Base-by-base conservation (phyloP, 2,329 filamentous ascomycete species). In the Celoporthe dispersa region DNA sequence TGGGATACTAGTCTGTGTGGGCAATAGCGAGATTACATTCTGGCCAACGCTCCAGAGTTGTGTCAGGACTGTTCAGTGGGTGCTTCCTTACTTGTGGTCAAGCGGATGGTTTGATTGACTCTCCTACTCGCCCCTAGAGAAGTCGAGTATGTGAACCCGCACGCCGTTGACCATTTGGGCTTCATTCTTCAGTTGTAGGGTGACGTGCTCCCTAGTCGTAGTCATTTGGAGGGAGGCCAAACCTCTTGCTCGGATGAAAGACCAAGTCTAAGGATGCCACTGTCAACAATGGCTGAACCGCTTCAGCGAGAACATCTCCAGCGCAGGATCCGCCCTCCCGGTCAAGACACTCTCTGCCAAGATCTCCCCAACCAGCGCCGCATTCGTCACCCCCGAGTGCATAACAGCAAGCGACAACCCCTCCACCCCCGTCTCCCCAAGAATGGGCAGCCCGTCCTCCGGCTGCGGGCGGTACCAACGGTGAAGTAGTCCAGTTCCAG, bases 401-500 rank as follows among this genome's bases (percentile, higher is more conserved):
- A 78, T 79, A 1, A 78, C 76, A 0, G 77, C 78, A 51, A 79
- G 66, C 2, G 74, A 75, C 8, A 79, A 68, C 0, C 77, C 78
- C 1, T 76, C 66, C 35, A 73, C 28, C 1, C 77, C 77, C 12
- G 72, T 77, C 5, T 72, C 35, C 5, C 77, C 77, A 1, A 78
- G 73, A 25, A 78, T 77, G 2, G 77, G 77, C 37, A 76, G 65
- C 1, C 76, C 76, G 63, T 79, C 78, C 51, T 73, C 37, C 0
- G 77, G 77, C 2, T 74, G 72, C 1, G 78, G 77, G 1, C 78
- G 72, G 11, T 72, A 35, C 0, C 77, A 16, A 79, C 67, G 1
- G 77, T 79, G 68, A 75, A 79, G 59, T 73, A 74, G 66, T 78
- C 77, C 0, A 75, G 73, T 41, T 76, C 75, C 3, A 78, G 73